A percentile compares a stretch with the other conserved stretches of the same genome.
Evolutionary conservation across 306 rosid genomes (phyloP).

Genomic region (Coriaria nepalensis): DNA sequence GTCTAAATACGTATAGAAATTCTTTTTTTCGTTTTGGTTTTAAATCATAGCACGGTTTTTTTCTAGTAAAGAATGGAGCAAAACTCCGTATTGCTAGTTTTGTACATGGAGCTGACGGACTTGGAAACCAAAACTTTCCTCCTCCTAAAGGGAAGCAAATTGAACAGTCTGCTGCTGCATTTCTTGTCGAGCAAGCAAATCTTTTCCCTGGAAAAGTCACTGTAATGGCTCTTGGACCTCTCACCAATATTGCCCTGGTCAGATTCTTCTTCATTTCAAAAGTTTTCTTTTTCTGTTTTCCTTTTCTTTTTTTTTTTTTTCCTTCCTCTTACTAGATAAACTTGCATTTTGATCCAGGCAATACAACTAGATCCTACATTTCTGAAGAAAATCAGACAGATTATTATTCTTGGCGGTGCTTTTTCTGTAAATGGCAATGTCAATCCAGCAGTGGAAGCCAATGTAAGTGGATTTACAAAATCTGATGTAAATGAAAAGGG

Average conservation of each 20-base stretch:
- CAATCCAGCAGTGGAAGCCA: conserved; percentile 93
- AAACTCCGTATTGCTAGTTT: conserved; percentile 82
- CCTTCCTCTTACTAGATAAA: background rate
- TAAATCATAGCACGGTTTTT: background rate
- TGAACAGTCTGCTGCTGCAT: conserved; percentile 53
- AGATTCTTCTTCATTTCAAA: conserved; percentile 10
- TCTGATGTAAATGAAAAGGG: too few species aligned
- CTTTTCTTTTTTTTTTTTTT: background rate
- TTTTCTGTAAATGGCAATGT: conserved; percentile 88
- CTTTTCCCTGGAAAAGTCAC: conserved; percentile 69
- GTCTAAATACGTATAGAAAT: too few species aligned
- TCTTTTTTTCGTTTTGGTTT: too few species aligned
- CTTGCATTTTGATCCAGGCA: conserved; percentile 35
- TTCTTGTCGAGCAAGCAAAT: conserved; percentile 68
- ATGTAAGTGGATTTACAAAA: conserved; percentile 28
- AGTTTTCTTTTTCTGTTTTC: conserved; percentile 2
- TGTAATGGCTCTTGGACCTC: conserved; percentile 82
- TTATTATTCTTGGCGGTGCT: conserved; percentile 80
- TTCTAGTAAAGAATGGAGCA: conserved; percentile 37
- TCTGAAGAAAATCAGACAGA: conserved; percentile 52
- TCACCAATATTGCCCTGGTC: conserved; percentile 90
- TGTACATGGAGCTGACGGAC: conserved; percentile 89
- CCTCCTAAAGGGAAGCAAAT: conserved; percentile 70
- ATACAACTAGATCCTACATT: conserved; percentile 70
- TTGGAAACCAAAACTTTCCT: conserved; percentile 90